Evolutionary conservation across 768 basidiomycete genomes (phyloP), one percentile per base, ranked within the genome.

Genomic region (Termitomyces sp.): DNA sequence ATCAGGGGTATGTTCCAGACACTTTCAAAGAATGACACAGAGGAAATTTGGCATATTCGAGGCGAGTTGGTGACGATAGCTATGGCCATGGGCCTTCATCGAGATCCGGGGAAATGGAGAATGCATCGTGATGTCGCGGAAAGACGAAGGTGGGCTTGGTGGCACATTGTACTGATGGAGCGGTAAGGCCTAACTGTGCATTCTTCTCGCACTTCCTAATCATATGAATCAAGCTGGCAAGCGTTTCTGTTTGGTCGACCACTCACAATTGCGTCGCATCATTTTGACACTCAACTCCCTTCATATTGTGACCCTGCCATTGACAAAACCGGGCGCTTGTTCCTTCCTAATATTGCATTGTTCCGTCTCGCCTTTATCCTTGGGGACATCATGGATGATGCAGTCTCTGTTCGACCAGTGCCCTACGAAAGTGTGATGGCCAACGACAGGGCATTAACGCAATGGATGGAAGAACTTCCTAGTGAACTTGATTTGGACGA

Each of bases 191-290:
- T 45, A 20, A 20, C 50, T 41, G 42, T 36, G 51, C 42, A 52
- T 55, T 54, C 47, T 50, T 50, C 18, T 49, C 47, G 47, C 22
- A 38, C 35, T 45, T 44, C 18, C 49, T 41, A 43, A 49, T 12
- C 56, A 42, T 52, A 56, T 18, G 9, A 45, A 23, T 64, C 18
- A 60, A 90, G 89, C 59, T 93, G 91, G 91, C 89, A 92, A 66
- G 87, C 89, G 0, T 92, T 93, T 70, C 80, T 91, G 79, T 89
- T 93, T 66, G 91, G 91, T 15, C 78, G 91, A 20, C 91, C 91
- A 3, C 71, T 88, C 32, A 73, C 79, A 27, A 85, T 93, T 53
- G 83, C 87, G 3, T 85, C 89, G 4, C 86, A 91, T 65, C 90
- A 91, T 68, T 93, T 89, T 66, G 89, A 92, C 66, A 92, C 90